Percentiles rank a stretch among this genome's conserved stretches.
Evolutionary conservation across 257 asterid species (phyloP).

Genomic region (Galeopsis tetrahit): DNA sequence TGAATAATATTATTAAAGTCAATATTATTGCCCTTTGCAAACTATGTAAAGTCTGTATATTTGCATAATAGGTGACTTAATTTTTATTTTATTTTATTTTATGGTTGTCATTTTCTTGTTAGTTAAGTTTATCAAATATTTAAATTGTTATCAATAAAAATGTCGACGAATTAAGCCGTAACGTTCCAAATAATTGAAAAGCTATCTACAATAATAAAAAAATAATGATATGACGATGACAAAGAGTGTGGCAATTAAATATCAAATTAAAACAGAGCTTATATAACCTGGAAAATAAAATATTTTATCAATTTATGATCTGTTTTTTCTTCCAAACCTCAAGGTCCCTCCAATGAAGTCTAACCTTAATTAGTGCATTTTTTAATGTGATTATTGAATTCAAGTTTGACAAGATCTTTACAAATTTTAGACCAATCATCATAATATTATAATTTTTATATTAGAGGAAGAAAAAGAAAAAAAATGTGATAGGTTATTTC

Average conservation of each 20-base stretch:
- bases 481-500: not conserved
- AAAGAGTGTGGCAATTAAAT: not conserved
- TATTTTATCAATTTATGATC: not conserved
- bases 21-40: slow-evolving; percentile 43
- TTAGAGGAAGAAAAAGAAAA: not conserved
- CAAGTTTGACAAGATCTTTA: slow-evolving; percentile 13
- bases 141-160: not conserved
- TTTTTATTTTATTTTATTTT: not conserved
- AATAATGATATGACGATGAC: not conserved
- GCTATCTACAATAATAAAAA: slow-evolving; percentile 15
- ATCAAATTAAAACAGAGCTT: not conserved
- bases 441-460: slow-evolving; percentile 13
- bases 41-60: slow-evolving; percentile 33
- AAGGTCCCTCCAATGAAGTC: slow-evolving; percentile 33
- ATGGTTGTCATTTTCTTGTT: slow-evolving; percentile 26
- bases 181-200: slow-evolving; percentile 37
- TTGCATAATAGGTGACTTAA: not conserved
- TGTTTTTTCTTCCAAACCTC: slow-evolving; percentile 37
- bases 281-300: not conserved
- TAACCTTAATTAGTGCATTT: slow-evolving; percentile 1
- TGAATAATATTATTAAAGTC: not conserved
- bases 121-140: not conserved
- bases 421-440: not conserved
- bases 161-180: not conserved
- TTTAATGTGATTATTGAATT: not conserved